Evolutionary conservation across 2,329 filamentous ascomycete genomes (phyloP).

Genomic region (Colletotrichum horii): DNA sequence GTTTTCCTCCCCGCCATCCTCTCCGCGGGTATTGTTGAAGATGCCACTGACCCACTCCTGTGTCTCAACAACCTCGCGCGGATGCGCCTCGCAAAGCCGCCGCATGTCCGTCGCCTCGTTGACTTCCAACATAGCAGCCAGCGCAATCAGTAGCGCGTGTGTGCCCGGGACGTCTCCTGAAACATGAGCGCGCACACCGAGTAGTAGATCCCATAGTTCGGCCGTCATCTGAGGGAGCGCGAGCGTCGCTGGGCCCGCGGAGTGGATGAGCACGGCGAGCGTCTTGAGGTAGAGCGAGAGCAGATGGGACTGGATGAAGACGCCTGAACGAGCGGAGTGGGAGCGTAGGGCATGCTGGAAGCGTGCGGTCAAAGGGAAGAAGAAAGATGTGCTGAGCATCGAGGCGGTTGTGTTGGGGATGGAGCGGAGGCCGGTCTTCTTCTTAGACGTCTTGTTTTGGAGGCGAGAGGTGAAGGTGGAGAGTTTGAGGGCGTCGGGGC

Average conservation of each 20-base stretch:
- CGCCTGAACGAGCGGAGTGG: conserved; percentile 43
- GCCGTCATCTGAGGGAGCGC: conserved; percentile 79
- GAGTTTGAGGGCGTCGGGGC: conserved; percentile 86
- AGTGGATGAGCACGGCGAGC: conserved; percentile 80
- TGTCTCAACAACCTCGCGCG: conserved; percentile 81
- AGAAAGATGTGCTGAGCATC: conserved; percentile 78
- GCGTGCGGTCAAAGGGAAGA: conserved; percentile 83
- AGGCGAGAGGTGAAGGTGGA: conserved; percentile 86
- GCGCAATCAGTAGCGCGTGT: conserved; percentile 77
- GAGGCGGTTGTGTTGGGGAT: conserved; percentile 81
- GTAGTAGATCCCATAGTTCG: conserved; percentile 84
- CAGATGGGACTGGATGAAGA: conserved; percentile 77
- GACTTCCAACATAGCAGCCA: conserved; percentile 82
- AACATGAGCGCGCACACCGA: conserved; percentile 66
- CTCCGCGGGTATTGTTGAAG: conserved; percentile 66
- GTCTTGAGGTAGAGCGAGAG: conserved; percentile 86
- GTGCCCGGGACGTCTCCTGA: conserved; percentile 70
- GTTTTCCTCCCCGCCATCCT: conserved; percentile 71
- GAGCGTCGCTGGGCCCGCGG: conserved; percentile 80
- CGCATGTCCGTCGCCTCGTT: conserved; percentile 66
- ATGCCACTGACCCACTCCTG: conserved; percentile 83
- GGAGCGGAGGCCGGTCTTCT: conserved; percentile 50
- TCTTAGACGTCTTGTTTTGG: conserved; percentile 36
- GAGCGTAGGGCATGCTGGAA: conserved; percentile 70
- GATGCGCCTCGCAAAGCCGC: conserved; percentile 74